These are phyloP conservation scores for Dryadomyces quercivorus DNA, from an alignment of 2,329 filamentous ascomycete genomes.

Conservation along the genomic window DNA sequence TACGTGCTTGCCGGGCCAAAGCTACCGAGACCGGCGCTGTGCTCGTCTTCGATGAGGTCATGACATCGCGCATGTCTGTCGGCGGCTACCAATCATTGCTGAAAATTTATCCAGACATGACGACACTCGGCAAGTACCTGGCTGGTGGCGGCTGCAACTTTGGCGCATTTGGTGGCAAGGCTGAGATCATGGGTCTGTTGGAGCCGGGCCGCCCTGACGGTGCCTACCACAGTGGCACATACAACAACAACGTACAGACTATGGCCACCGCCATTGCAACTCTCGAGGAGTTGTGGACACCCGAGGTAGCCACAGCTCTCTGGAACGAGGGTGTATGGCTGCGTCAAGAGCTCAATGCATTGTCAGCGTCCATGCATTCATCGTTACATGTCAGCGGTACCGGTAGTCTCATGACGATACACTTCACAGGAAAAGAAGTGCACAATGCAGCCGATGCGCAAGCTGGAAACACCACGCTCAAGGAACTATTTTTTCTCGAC, in stretches of 20 bases:
- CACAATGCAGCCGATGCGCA: constrained; percentile 1
- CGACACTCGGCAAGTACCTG: constrained; percentile 44
- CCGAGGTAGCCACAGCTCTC: constrained; percentile 17
- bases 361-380: constrained; percentile 1
- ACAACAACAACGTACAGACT: constrained; percentile 48
- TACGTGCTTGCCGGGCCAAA: constrained; percentile 35
- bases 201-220: constrained; percentile 41
- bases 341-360: constrained; percentile 20
- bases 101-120: constrained; percentile 37
- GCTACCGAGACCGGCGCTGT: constrained; percentile 37
- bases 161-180: constrained; percentile 43
- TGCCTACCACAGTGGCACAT: constrained; percentile 43
- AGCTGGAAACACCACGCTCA: constrained; percentile 6
- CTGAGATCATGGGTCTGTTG: constrained; percentile 60
- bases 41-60: constrained; percentile 59
- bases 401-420: constrained; percentile 23
- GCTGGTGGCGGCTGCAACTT: constrained; percentile 44
- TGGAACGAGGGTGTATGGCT: constrained; percentile 19
- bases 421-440: constrained; percentile 16
- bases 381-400: constrained; percentile 19
- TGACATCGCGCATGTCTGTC: constrained; percentile 48
- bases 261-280: constrained; percentile 40
- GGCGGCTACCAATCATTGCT: constrained; percentile 45
- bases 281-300: constrained; percentile 22
- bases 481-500: constrained; percentile 12